Evolutionary conservation across 345 rosid species (phyloP).

Genomic region (Aegle marmelos): DNA sequence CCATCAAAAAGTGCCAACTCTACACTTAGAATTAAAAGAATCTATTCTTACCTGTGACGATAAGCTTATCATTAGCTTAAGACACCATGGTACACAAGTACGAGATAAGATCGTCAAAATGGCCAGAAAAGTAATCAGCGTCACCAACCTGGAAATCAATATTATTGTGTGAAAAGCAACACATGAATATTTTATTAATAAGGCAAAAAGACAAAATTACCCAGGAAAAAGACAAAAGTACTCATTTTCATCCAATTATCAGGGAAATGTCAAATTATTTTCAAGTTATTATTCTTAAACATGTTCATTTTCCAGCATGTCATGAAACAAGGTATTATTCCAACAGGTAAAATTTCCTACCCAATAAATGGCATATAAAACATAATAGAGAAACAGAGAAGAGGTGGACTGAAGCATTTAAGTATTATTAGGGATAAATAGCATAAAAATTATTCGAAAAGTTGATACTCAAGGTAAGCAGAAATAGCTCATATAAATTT

Average conservation of each 20-base stretch:
- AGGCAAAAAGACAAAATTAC: not conserved
- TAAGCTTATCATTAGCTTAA: slow-evolving; percentile 82
- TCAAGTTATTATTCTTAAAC: not conserved
- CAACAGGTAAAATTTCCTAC: not conserved
- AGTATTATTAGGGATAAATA: not conserved
- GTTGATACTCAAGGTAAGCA: not conserved
- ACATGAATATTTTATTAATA: not conserved
- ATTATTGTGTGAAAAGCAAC: slow-evolving; percentile 1
- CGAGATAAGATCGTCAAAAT: slow-evolving; percentile 63
- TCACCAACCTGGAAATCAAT: slow-evolving; percentile 54
- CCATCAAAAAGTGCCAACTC: slow-evolving; percentile 14
- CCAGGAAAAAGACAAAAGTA: not conserved
- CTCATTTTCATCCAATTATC: not conserved
- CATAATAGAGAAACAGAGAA: not conserved
- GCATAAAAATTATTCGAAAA: not conserved
- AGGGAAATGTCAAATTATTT: not conserved
- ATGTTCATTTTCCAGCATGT: not conserved
- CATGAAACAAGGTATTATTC: not conserved
- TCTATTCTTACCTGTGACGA: slow-evolving; percentile 61
- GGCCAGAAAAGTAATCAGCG: slow-evolving; percentile 68
- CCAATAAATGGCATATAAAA: not conserved
- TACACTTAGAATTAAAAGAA: slow-evolving; percentile 9
- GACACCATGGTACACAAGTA: slow-evolving; percentile 83
- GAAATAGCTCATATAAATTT: not conserved
- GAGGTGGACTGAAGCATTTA: not conserved